Base-by-base conservation (phyloP, 805 yeast species). In the Starmerella geochares region DNA sequence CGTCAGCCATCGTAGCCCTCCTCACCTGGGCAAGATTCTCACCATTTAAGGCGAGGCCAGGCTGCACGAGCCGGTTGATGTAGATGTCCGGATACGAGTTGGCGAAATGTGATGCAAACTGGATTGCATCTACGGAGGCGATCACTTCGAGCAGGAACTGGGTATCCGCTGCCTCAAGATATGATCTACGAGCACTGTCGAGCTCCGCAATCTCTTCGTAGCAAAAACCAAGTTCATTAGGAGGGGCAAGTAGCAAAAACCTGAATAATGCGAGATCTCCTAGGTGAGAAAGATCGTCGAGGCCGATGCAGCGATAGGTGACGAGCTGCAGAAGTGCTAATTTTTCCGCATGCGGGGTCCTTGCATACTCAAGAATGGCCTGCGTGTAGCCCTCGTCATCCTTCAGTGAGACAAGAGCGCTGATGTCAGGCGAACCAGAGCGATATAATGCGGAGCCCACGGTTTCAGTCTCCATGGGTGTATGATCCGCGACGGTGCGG, bases 161-260 rank as follows among this genome's bases (percentile, higher is more conserved):
- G 4, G 46, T 28, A 6, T 32, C 41, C 1, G 51, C 32, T 1
- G 19, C 13, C 17, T 33, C 38, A 19, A 56, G 28, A 27, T 25
- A 56, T 23, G 50, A 24, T 4, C 36, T 35, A 4, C 59, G 49
- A 2, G 33, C 29, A 2, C 13, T 14, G 6, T 37, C 13, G 17
- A 56, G 38, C 8, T 47, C 48, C 8, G 44, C 56, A 2, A 54
- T 29, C 20, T 56, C 59, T 32, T 55, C 59, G 11, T 28, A 37
- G 16, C 46, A 40, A 46, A 55, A 46, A 2, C 56, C 59, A 10
- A 52, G 3, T 44, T 54, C 59, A 40, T 29, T 44, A 7, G 49
- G 35, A 5, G 55, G 54, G 4, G 48, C 51, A 19, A 56, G 44
- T 44, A 56, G 31, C 37, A 56, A 24, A 19, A 47, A 45, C 4